Base-by-base conservation (phyloP, 345 rosid species). In the Nephelium lappaceum region DNA sequence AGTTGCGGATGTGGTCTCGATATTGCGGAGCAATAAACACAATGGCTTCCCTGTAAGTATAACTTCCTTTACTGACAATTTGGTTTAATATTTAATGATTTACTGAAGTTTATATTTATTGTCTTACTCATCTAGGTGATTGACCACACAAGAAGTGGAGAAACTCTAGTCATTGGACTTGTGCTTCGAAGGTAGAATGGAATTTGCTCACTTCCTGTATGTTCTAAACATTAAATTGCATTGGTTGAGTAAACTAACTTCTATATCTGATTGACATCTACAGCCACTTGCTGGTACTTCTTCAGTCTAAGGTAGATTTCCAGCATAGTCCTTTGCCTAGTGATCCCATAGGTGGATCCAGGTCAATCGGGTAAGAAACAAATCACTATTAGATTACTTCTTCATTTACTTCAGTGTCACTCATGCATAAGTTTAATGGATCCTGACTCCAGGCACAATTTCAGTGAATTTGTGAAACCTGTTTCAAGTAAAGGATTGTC, bases 211-310 rank as follows among this genome's bases (percentile, higher is more conserved):
- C 67, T n/a, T 41, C 27, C 36, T 53, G 10, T 43, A 19, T 19
- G 36, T 73, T 10, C 31, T 25, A 61, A 78, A 47, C 25, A 7
- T 36, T 76, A n/a, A 14, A 65, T 21, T 69, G 11, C 18, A 9
- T 67, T 76, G 55, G 18, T 27, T 57, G 64, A 72, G 6, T 21
- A 72, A 69, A 27, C 21, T 74, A 42, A 78, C 67, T 27, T 69
- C 72, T 24, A 0, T 67, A 38, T 82, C 68, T 76, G 64, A 61
- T 82, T 68, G 81, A 64, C 18, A 57, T 71, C 9, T 87, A 79
- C 92, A 96, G 99, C 88, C 99, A 94, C 79, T 89, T 96, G 83
- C 87, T 96, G 79, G 99, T 94, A 67, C 97, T 96, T 82, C 99
- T 96, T 85, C 99, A 93, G 77, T 89, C 98, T 11, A 94, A 89